Evolutionary conservation across 1,284 basidiomycete genomes (phyloP).

Genomic region (Anthracocystis setariae): DNA sequence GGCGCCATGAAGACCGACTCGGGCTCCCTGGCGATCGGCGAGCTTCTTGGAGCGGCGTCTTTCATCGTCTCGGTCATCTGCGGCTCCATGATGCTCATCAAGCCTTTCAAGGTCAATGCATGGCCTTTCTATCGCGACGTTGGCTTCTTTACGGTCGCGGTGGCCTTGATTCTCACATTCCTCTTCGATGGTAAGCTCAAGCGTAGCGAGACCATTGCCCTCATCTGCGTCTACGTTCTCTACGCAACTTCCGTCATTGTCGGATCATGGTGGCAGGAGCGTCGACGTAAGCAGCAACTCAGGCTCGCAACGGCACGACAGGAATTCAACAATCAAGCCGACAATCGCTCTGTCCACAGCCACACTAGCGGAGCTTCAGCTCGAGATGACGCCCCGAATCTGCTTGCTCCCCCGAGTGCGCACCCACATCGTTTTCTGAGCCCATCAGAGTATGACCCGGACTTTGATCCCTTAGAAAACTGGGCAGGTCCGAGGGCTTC

Average conservation of each 20-base stretch:
- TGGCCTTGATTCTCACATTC: constrained; percentile 78
- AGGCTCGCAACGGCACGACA: constrained; percentile 46
- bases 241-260: constrained; percentile 83
- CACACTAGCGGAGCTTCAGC: constrained; percentile 19
- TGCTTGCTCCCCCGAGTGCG: constrained; percentile 12
- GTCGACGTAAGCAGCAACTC: constrained; percentile 38
- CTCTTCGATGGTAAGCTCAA: constrained; percentile 81
- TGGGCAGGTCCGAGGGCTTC: constrained; percentile 36
- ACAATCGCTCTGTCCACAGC: constrained; percentile 30
- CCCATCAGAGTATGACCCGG: constrained; percentile 55
- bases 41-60: constrained; percentile 91
- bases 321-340: constrained; percentile 44
- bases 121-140: constrained; percentile 90
- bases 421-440: constrained; percentile 35
- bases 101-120: constrained; percentile 84
- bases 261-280: constrained; percentile 77
- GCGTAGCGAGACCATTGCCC: constrained; percentile 77
- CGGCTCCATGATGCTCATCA: constrained; percentile 94
- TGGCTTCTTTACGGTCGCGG: constrained; percentile 87
- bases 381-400: constrained; percentile 4
- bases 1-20: constrained; percentile 87
- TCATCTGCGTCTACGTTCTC: constrained; percentile 80
- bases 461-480: constrained; percentile 55
- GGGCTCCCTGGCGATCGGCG: constrained; percentile 89
- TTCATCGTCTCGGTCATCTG: constrained; percentile 95